These are phyloP conservation scores for Oldenlandia corymbosa DNA, from an alignment of 257 asterid species.

Conservation along the genomic window DNA sequence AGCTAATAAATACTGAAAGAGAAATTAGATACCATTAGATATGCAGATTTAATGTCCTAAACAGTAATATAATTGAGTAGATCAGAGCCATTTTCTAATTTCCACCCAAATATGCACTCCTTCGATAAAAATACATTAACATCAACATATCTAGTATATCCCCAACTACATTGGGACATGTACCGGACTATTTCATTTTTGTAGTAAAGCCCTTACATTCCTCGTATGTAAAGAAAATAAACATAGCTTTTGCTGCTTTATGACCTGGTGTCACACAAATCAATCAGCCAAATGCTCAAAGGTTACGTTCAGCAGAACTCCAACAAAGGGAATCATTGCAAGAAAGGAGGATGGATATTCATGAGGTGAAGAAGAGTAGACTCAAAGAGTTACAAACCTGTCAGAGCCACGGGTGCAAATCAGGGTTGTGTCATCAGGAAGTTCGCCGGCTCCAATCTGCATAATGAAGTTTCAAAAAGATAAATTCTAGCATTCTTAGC, in stretches of 20 bases:
- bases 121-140: too few species aligned
- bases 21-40: too few species aligned
- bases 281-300: not conserved
- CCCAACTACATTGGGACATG: too few species aligned
- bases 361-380: constrained; percentile 5
- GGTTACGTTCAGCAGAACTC: not conserved
- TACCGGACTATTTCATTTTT: too few species aligned
- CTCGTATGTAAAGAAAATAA: too few species aligned
- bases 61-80: too few species aligned
- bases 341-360: not conserved
- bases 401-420: constrained; percentile 80
- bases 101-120: too few species aligned
- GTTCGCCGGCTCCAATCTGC: constrained; percentile 92
- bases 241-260: not conserved
- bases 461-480: constrained; percentile 20
- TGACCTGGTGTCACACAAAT: not conserved
- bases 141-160: too few species aligned
- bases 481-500: not conserved
- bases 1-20: not conserved
- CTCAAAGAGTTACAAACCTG: constrained; percentile 50
- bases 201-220: too few species aligned
- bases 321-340: not conserved
- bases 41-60: too few species aligned
- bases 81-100: too few species aligned
- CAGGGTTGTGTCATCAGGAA: constrained; percentile 91